These are phyloP conservation scores for Ceratocystis destructans DNA, from an alignment of 2,329 filamentous ascomycete genomes.

Conservation along the genomic window DNA sequence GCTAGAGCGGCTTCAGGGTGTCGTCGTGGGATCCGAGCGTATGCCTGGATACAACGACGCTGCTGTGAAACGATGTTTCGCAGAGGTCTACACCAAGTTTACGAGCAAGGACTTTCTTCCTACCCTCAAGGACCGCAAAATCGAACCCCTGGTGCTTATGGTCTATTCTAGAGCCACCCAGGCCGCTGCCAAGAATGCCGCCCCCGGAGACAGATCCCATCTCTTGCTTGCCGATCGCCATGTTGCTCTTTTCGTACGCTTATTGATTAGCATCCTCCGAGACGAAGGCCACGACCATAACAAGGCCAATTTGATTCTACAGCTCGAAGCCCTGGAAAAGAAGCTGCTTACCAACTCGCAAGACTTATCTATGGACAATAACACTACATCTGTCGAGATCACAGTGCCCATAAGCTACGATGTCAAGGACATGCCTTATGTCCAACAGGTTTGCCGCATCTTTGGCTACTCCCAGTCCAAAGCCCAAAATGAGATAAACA, in stretches of 20 bases:
- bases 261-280: constrained; percentile 66
- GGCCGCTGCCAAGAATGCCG: constrained; percentile 60
- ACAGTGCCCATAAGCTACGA: constrained; percentile 75
- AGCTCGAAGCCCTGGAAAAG: constrained; percentile 71
- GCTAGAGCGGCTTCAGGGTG: constrained; percentile 63
- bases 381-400: constrained; percentile 60
- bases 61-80: constrained; percentile 86
- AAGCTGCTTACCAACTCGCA: constrained; percentile 91
- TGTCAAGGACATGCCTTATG: constrained; percentile 92
- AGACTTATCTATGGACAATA: constrained; percentile 45
- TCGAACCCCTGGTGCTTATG: constrained; percentile 85
- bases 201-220: constrained; percentile 71
- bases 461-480: constrained; percentile 69
- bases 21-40: constrained; percentile 68
- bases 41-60: constrained; percentile 82
- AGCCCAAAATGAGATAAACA: constrained; percentile 76
- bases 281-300: constrained; percentile 77
- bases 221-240: constrained; percentile 87
- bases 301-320: constrained; percentile 66
- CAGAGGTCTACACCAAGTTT: constrained; percentile 83
- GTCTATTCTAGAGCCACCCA: constrained; percentile 94
- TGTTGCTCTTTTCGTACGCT: constrained; percentile 81
- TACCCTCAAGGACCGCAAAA: constrained; percentile 80
- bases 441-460: constrained; percentile 71
- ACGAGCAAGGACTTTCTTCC: constrained; percentile 80